Base-by-base conservation (phyloP, 2,329 filamentous ascomycete genomes). In the Thelonectria blattea region DNA sequence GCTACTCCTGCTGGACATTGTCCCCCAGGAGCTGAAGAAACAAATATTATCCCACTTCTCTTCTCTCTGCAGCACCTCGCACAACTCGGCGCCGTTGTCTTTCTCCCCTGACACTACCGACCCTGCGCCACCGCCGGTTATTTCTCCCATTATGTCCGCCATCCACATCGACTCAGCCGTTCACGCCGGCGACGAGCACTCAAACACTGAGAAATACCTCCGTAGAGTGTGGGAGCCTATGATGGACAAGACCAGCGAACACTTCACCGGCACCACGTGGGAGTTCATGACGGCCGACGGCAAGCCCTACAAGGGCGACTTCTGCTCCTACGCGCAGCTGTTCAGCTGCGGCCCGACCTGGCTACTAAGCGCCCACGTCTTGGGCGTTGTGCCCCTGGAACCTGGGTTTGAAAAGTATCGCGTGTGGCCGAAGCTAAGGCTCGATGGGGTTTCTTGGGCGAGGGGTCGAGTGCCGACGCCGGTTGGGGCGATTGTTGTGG, bases 101-200 rank as follows among this genome's bases (percentile, higher is more conserved):
- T 51, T 56, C 15, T 56, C 47, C 8, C 54, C 54, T 8, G 27
- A 51, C 14, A 37, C 54, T 2, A 37, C n/a, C 15, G 22, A 51
- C 30, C 39, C 37, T 14, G 37, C 47, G 22, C 46, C 37, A 2
- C 55, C 41, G 8, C 46, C 24, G 3, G 43, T 58, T 12, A 56
- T 58, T 41, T 58, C 56, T 14, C 49, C 56, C 11, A 49, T 49
- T 32, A 58, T 58, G 49, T 42, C 56, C 6, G 43, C 56, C 5
- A 52, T 53, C 9, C 49, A 58, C 20, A 30, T 48, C 15, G 32
- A 52, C 34, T 39, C 42, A 6, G 49, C 43, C 1, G 56, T 48
- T 1, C 5, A 52, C 11, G 49, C 56, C 22, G 22, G 37, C 1
- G 45, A 53, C 5, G 24, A 50, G 14, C 50, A 58, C 34, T 14